These are phyloP conservation scores for Apiospora aurea DNA, from an alignment of 2,329 filamentous ascomycete genomes.

Conservation along the genomic window DNA sequence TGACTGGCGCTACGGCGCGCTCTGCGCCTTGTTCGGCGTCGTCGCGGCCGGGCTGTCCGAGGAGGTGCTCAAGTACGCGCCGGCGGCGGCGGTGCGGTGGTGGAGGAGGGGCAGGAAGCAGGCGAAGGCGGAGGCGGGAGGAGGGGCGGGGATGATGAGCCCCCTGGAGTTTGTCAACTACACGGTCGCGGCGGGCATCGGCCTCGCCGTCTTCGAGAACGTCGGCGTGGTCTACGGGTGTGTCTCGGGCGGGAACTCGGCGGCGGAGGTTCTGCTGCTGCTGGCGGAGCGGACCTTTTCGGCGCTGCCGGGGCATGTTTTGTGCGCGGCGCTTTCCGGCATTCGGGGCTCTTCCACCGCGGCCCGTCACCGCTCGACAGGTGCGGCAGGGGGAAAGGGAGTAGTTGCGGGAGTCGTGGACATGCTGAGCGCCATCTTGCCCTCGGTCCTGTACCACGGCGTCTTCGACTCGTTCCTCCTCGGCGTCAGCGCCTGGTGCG, in stretches of 20 bases:
- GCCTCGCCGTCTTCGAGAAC: slow-evolving; percentile 2
- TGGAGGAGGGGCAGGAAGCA: background rate
- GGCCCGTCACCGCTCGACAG: background rate
- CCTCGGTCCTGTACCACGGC: slow-evolving; percentile 1
- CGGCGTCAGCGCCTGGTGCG: background rate
- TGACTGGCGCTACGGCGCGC: background rate
- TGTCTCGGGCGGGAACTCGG: background rate
- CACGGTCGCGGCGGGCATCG: slow-evolving; percentile 6
- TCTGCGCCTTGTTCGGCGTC: background rate
- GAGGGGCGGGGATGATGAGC: background rate
- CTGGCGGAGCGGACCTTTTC: background rate
- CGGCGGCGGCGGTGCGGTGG: background rate
- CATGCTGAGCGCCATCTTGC: background rate
- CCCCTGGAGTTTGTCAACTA: background rate
- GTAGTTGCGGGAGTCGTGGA: background rate
- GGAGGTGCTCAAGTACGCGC: background rate
- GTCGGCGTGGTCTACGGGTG: background rate
- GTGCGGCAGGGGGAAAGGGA: background rate
- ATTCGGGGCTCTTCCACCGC: background rate
- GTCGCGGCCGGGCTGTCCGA: background rate
- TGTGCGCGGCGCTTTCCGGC: background rate
- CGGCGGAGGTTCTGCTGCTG: background rate
- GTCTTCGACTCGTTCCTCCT: background rate
- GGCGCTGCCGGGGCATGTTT: background rate
- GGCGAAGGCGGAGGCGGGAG: background rate